phyloP scores from a whole-genome alignment of 129 eudicot genomes.

The Ambrosia artemisiifolia region DNA sequence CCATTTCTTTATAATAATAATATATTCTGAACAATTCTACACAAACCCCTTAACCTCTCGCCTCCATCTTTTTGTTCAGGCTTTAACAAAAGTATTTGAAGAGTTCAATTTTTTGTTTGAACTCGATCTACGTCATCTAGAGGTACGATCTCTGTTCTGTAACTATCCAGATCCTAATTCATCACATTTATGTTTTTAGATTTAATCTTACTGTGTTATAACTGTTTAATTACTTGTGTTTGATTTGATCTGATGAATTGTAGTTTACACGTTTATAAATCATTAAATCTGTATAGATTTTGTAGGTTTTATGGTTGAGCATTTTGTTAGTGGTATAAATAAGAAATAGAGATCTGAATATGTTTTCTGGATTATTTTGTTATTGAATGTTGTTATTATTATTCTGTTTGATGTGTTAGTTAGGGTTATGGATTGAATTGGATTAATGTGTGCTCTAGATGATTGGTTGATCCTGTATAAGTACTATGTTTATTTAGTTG shows the following conservation, averaged over 20 bases:
- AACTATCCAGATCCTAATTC: background rate
- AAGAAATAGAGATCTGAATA: background rate
- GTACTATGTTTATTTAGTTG: too few species aligned
- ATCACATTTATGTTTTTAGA: background rate
- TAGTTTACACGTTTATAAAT: background rate
- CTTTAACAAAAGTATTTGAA: slow-evolving; percentile 10
- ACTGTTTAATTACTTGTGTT: background rate
- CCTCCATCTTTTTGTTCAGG: background rate
- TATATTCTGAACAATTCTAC: background rate
- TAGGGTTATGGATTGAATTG: background rate
- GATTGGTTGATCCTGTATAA: too few species aligned
- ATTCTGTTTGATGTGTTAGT: background rate
- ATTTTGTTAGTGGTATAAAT: background rate
- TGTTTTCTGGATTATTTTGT: background rate
- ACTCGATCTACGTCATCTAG: slow-evolving; percentile 8
- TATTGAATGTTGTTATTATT: background rate
- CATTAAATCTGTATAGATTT: slow-evolving; percentile 5
- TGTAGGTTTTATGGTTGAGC: slow-evolving; percentile 3
- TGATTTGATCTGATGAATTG: background rate
- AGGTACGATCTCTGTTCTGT: slow-evolving; percentile 23
- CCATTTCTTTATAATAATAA: background rate
- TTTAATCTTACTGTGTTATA: background rate
- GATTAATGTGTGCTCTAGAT: background rate
- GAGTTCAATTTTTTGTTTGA: background rate
- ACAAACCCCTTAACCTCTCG: background rate